Conservation (phyloP, 495 filamentous ascomycete species). For the Annulohypoxylon nitens region DNA sequence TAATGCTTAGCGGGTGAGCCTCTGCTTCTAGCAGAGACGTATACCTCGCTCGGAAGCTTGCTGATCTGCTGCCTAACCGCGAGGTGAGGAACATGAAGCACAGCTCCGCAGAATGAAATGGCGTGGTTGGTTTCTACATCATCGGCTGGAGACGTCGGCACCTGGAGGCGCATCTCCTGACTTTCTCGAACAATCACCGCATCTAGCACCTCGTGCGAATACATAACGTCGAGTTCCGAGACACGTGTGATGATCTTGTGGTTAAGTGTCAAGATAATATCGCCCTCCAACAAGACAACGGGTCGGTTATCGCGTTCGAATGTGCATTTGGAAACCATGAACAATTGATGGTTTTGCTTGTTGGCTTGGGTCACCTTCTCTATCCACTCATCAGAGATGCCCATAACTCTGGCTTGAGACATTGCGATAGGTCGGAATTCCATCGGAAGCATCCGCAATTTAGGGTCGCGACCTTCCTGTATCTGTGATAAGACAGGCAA, state of each 20-base stretch:
- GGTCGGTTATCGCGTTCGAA: conserved; percentile 75
- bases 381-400: conserved; percentile 96
- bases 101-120: conserved; percentile 94
- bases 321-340: conserved; percentile 92
- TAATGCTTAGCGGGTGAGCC: conserved; percentile 94
- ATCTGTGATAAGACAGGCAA: conserved; percentile 88
- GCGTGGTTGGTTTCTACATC: conserved; percentile 93
- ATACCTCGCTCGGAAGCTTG: conserved; percentile 97
- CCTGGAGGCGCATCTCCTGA: conserved; percentile 78
- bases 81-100: conserved; percentile 93
- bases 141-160: conserved; percentile 88
- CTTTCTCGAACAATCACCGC: conserved; percentile 89
- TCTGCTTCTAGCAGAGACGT: conserved; percentile 86
- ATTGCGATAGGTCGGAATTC: conserved; percentile 96
- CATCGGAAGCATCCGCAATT: conserved; percentile 88
- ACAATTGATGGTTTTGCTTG: conserved; percentile 91
- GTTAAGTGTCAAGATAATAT: conserved; percentile 93
- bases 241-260: conserved; percentile 92
- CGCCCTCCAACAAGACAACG: conserved; percentile 83
- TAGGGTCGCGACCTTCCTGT: conserved; percentile 80
- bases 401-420: conserved; percentile 98
- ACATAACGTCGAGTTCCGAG: conserved; percentile 95
- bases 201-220: conserved; percentile 84
- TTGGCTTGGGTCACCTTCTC: conserved; percentile 86
- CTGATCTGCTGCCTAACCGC: conserved; percentile 97